These are phyloP conservation scores for Sclerotiophoma versabilis DNA, from an alignment of 2,329 filamentous ascomycete genomes.

Conservation along the genomic window DNA sequence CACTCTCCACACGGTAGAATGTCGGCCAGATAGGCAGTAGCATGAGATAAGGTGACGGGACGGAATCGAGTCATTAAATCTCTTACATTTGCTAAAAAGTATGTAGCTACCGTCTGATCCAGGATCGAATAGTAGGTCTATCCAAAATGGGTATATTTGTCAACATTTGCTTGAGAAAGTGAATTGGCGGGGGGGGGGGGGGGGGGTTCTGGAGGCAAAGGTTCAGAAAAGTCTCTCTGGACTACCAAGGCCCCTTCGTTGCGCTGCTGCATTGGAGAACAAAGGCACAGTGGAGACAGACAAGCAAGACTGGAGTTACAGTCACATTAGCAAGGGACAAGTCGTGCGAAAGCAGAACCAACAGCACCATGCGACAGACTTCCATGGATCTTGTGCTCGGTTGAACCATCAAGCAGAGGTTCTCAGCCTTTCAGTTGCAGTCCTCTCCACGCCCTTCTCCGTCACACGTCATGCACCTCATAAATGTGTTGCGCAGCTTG, in stretches of 20 bases:
- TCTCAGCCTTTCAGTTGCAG: neutral
- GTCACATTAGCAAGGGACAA: neutral
- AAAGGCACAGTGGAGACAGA: neutral
- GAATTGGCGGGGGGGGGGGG: too few relatives aligned
- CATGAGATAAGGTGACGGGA: constrained; percentile 2
- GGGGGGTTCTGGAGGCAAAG: neutral
- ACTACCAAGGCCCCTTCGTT: neutral
- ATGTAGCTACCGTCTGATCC: neutral
- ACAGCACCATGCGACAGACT: neutral
- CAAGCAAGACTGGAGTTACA: neutral
- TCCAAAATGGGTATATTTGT: neutral
- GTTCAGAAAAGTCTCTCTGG: neutral
- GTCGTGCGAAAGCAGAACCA: neutral
- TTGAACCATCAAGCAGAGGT: neutral
- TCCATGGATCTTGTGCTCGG: neutral
- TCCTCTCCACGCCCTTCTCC: neutral
- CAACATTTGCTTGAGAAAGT: too few relatives aligned
- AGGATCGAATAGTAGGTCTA: neutral
- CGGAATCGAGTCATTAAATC: constrained; percentile 1
- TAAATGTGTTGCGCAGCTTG: constrained; percentile 32
- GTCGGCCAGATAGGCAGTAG: constrained; percentile 6
- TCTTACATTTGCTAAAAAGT: neutral
- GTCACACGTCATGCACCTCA: constrained; percentile 13
- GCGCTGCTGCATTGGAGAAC: neutral
- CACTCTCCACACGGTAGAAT: neutral